phyloP scores from a whole-genome alignment of 805 yeast genomes.

The Myxozyma nipponensis region DNA sequence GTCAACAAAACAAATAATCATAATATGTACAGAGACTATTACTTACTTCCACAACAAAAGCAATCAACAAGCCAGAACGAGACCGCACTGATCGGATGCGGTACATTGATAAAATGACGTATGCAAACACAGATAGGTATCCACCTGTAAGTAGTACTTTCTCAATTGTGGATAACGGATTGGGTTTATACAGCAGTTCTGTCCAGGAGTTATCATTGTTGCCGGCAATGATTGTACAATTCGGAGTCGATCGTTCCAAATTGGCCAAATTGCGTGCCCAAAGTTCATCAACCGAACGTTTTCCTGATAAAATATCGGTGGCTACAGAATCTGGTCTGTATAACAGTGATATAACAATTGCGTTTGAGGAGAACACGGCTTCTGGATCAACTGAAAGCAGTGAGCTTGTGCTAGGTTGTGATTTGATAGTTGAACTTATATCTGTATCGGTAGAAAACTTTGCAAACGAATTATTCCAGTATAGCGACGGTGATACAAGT shows the following conservation, averaged over 20 bases:
- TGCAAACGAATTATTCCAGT: constrained; percentile 42
- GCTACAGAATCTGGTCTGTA: neutral
- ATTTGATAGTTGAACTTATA: constrained; percentile 41
- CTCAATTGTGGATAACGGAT: constrained; percentile 26
- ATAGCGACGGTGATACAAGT: constrained; percentile 40
- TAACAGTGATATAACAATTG: constrained; percentile 3
- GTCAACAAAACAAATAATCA: no score
- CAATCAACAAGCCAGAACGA: constrained; percentile 42
- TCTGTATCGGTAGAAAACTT: constrained; percentile 37
- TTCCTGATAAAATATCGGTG: neutral
- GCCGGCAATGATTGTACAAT: neutral
- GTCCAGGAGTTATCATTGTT: neutral
- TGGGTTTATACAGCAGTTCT: constrained; percentile 21
- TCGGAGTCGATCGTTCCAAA: neutral
- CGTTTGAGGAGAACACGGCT: constrained; percentile 6
- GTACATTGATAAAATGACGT: constrained; percentile 39
- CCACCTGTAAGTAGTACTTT: constrained; percentile 33
- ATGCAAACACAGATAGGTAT: constrained; percentile 30
- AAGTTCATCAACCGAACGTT: neutral
- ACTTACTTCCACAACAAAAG: constrained; percentile 41
- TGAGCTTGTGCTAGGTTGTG: neutral
- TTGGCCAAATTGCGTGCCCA: constrained; percentile 6
- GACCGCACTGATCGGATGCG: constrained; percentile 45
- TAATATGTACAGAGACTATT: no score
- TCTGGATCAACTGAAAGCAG: neutral